Base-by-base conservation (phyloP, 257 asterid species). In the Scutellaria minor region DNA sequence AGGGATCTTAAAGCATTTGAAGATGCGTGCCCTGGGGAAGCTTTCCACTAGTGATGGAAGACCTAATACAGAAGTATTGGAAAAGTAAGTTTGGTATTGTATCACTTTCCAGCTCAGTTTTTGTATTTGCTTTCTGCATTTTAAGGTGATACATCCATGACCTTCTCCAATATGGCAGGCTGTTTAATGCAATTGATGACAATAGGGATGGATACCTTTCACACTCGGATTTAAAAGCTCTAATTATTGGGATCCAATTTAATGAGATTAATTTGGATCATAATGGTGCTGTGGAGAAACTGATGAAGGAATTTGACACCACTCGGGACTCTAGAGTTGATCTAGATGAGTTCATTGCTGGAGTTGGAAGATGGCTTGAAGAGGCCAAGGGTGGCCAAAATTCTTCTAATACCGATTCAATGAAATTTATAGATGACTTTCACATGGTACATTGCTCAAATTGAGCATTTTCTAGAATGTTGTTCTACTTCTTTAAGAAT, bases 221-320 rank as follows among this genome's bases (percentile, higher is more conserved):
- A 8, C 81, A 68, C 68, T 2, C 86, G 20, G 98, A 94, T 71
- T 53, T 91, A 71, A 87, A 79, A 75, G 98, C 97, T 48, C 77
- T 91, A 47, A 55, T 89, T 5, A 78, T 89, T 31, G 99, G 98
- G 77, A 84, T 91, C 71, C 85, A 84, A 53, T 84, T 94, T 18
- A 80, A 81, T 18, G 89, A 87, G 76, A 76, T 91, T 13, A 88
- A 81, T 82, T 66, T 94, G 78, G 90, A 88, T 6, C 83, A 75
- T 72, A 59, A 76, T 70, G 90, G 86, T 66, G 97, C 95, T 2
- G 75, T 85, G 39, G 87, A 58, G 5, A 91, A 81, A 54, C 82
- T 94, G 69, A 71, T 94, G 83, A 81, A 65, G 80, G 99, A 94
- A 55, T 94, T 94, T 35, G 98, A 94, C 72, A 64, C 78, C 51